A percentile compares a stretch with the other conserved stretches of the same genome.
phyloP scores from a whole-genome alignment of 2,329 filamentous ascomycete species.

The Diaporthe sp. region DNA sequence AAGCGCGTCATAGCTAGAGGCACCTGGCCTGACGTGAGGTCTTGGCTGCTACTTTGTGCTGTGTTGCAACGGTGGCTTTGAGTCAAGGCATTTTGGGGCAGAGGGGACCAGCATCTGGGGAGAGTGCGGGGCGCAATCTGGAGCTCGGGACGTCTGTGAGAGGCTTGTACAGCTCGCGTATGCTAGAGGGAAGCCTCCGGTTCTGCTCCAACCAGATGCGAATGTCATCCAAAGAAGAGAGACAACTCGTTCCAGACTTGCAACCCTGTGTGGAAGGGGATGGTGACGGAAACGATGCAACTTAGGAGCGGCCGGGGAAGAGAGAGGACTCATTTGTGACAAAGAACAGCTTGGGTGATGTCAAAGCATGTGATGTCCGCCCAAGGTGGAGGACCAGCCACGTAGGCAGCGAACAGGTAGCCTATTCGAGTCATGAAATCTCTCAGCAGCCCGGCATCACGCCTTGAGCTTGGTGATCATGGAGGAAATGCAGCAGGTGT shows the following conservation, averaged over 20 bases:
- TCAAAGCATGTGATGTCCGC: slow-evolving; percentile 12
- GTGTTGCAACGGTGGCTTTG: background rate
- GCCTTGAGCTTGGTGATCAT: slow-evolving; percentile 4
- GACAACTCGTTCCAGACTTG: background rate
- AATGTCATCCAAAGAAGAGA: too few species aligned
- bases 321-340: background rate
- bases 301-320: background rate
- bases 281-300: background rate
- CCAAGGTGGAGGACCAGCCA: background rate
- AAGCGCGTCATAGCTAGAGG: slow-evolving; percentile 9
- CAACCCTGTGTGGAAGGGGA: background rate
- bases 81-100: slow-evolving; percentile 22
- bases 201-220: background rate
- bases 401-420: slow-evolving; percentile 11
- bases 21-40: background rate
- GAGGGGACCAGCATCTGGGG: background rate
- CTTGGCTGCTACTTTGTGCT: slow-evolving; percentile 24
- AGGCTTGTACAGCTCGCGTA: background rate
- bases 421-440: slow-evolving; percentile 14
- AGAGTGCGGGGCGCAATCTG: slow-evolving; percentile 1
- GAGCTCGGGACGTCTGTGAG: background rate
- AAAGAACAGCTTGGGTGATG: slow-evolving; percentile 1
- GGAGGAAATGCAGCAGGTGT: background rate
- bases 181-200: too few species aligned
- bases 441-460: background rate